Conservation (phyloP, 2,329 filamentous ascomycete genomes). For the Bertia moriformis region DNA sequence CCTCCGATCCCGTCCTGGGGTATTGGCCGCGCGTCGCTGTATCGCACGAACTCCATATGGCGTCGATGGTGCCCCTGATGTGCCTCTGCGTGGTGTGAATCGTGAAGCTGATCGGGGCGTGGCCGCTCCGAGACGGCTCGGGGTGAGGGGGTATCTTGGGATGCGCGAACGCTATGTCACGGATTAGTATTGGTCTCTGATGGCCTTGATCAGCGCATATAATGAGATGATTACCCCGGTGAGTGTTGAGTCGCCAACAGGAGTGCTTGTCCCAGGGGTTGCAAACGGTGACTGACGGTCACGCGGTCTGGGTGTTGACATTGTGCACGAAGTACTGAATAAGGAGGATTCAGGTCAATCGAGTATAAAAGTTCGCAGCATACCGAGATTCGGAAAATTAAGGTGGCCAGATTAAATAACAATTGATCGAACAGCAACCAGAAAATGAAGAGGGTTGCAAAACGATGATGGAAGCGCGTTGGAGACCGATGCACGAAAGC, state of each 20-base stretch:
- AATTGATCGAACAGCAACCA: no score
- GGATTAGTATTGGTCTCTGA: no score
- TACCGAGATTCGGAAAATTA: no score
- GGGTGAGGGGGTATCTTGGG: constrained; percentile 8
- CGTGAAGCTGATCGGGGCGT: constrained; percentile 1
- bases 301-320: constrained; percentile 5
- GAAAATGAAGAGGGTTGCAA: no score
- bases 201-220: no score
- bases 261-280: background rate
- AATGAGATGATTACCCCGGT: background rate
- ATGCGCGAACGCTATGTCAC: background rate
- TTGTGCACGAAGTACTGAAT: no score
- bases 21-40: constrained; percentile 34
- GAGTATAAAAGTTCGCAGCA: no score
- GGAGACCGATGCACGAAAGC: constrained; percentile 7
- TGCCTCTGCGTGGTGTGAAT: background rate
- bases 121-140: background rate
- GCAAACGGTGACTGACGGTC: constrained; percentile 11
- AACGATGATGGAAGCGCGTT: no score
- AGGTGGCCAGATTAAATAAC: no score
- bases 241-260: background rate
- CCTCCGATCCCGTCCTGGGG: constrained; percentile 29
- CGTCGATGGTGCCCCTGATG: constrained; percentile 27
- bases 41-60: constrained; percentile 37
- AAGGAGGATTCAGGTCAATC: background rate